phyloP scores from a whole-genome alignment of 306 rosid species.

The Cyamopsis tetragonoloba region DNA sequence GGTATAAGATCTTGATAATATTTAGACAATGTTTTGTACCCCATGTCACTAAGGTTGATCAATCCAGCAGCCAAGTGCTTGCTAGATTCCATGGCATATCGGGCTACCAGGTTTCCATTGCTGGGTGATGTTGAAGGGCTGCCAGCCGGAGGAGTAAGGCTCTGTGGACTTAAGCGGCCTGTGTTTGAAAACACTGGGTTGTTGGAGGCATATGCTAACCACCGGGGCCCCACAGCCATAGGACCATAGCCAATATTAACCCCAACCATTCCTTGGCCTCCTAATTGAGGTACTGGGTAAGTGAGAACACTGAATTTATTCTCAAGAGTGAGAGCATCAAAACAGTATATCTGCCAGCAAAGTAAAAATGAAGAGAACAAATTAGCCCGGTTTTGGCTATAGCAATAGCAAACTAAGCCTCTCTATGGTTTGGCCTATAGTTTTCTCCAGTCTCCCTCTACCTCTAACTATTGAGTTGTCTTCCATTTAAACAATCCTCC shows the following conservation, averaged over 20 bases:
- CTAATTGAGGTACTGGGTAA: constrained; percentile 91
- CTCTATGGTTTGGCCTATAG: background rate
- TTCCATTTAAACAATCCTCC: background rate
- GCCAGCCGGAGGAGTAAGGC: constrained; percentile 82
- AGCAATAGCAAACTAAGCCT: constrained; percentile 23
- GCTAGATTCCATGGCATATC: constrained; percentile 98
- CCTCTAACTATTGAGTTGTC: background rate
- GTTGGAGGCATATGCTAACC: constrained; percentile 94
- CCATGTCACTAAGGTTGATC: constrained; percentile 86
- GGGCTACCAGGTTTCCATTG: constrained; percentile 82
- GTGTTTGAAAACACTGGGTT: constrained; percentile 64
- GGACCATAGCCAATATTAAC: constrained; percentile 96
- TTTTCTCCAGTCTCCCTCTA: background rate
- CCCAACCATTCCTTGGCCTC: constrained; percentile 79
- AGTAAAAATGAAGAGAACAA: constrained; percentile 11
- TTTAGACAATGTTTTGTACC: constrained; percentile 87
- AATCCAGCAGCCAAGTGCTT: constrained; percentile 89
- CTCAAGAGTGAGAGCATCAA: constrained; percentile 93
- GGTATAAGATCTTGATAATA: constrained; percentile 88
- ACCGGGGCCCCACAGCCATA: constrained; percentile 91
- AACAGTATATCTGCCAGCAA: constrained; percentile 86
- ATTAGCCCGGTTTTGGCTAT: constrained; percentile 23
- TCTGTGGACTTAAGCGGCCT: constrained; percentile 82
- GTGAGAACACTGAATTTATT: constrained; percentile 92
- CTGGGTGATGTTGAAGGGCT: constrained; percentile 97